These are phyloP conservation scores for Choiromyces venosus DNA, from an alignment of 495 filamentous ascomycete species.

Conservation along the genomic window DNA sequence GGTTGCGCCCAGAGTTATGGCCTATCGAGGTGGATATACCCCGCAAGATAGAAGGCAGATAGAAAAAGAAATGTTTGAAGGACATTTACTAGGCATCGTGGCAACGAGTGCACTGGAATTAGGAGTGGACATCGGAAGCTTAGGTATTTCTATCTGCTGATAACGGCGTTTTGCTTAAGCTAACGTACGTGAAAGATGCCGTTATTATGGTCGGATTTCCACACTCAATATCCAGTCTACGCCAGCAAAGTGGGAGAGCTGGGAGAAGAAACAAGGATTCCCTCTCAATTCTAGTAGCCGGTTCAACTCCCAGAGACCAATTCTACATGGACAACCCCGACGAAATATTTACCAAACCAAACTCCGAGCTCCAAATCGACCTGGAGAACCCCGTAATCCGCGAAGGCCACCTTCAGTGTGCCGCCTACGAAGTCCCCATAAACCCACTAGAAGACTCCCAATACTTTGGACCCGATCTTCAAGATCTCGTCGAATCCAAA, in stretches of 20 bases:
- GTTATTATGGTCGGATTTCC: constrained; percentile 93
- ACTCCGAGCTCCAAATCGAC: constrained; percentile 82
- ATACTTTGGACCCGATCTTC: constrained; percentile 76
- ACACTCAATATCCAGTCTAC: constrained; percentile 85
- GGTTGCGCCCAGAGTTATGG: constrained; percentile 76
- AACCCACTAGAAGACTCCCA: constrained; percentile 62
- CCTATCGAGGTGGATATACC: constrained; percentile 93
- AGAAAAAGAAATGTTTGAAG: constrained; percentile 95
- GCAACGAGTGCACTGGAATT: constrained; percentile 90
- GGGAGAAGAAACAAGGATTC: constrained; percentile 93
- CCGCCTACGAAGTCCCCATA: constrained; percentile 92
- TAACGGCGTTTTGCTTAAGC: neutral
- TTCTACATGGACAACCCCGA: constrained; percentile 95
- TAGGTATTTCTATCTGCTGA: constrained; percentile 43
- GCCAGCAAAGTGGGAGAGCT: constrained; percentile 91
- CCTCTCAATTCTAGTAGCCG: constrained; percentile 83
- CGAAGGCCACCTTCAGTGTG: constrained; percentile 93
- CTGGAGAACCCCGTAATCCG: constrained; percentile 83
- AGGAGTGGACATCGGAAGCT: constrained; percentile 89
- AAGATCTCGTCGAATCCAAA: constrained; percentile 65
- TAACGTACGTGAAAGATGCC: constrained; percentile 55
- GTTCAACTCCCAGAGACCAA: constrained; percentile 86
- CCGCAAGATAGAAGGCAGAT: constrained; percentile 86
- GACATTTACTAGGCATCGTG: constrained; percentile 85
- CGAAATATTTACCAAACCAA: constrained; percentile 92